A percentile compares a stretch with the other conserved stretches of the same genome.
Evolutionary conservation across 2,329 filamentous ascomycete species (phyloP).

Genomic region (Bipolaris oryzae): DNA sequence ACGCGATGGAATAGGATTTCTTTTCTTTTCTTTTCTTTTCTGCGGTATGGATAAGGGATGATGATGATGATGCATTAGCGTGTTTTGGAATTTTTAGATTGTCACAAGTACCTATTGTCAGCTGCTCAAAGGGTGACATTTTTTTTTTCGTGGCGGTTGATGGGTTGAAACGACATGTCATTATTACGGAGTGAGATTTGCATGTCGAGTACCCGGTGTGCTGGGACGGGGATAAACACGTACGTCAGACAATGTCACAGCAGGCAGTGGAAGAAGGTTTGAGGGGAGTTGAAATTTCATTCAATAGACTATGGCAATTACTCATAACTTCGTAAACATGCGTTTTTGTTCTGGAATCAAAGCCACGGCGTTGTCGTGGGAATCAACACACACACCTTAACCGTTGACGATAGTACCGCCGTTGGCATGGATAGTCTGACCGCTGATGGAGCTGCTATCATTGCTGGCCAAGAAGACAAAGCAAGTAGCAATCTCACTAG

Average conservation of each 20-base stretch:
- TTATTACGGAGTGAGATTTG: no score
- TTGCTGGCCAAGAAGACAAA: constrained; percentile 79
- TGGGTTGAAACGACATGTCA: no score
- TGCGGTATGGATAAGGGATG: no score
- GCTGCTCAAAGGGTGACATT: neutral
- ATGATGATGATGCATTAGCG: neutral
- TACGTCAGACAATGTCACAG: neutral
- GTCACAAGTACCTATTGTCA: no score
- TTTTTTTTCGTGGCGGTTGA: neutral
- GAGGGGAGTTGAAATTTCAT: neutral
- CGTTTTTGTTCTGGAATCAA: neutral
- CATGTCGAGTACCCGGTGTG: no score
- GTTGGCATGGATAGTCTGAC: constrained; percentile 72
- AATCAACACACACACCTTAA: constrained; percentile 15
- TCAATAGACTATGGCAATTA: neutral
- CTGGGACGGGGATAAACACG: neutral
- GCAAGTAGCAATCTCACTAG: constrained; percentile 79
- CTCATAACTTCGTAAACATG: constrained; percentile 10
- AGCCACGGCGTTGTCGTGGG: neutral
- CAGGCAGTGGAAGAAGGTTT: neutral
- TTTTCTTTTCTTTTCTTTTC: no score
- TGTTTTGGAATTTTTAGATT: neutral
- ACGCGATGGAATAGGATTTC: neutral
- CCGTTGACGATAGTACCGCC: constrained; percentile 46
- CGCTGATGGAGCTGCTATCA: constrained; percentile 75